Percentiles rank a stretch among this genome's conserved stretches.
Evolutionary conservation across 495 filamentous ascomycete genomes (phyloP).

Genomic region (Penicillium riverlandense): DNA sequence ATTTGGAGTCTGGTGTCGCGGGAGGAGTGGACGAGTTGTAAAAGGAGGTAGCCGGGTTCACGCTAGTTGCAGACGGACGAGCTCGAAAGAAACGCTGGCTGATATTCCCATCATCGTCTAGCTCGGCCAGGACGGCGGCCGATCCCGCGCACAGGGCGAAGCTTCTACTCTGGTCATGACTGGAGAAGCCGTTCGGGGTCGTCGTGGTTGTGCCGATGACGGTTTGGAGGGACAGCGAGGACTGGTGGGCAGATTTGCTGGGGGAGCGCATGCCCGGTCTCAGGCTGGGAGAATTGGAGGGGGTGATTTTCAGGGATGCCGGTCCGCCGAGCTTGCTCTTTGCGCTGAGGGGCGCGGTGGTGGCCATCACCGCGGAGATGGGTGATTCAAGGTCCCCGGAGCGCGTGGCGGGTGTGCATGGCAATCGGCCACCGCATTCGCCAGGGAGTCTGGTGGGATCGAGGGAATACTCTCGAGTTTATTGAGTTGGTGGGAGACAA

Average conservation of each 20-base stretch:
- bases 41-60: constrained; percentile 48
- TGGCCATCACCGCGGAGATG: constrained; percentile 28
- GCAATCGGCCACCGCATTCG: constrained; percentile 8
- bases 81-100: constrained; percentile 88
- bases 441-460: background rate
- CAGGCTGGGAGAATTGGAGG: constrained; percentile 68
- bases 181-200: constrained; percentile 82
- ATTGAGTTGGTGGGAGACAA: background rate
- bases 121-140: constrained; percentile 79
- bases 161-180: constrained; percentile 55
- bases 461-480: background rate
- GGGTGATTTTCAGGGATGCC: constrained; percentile 61
- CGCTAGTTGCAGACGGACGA: constrained; percentile 65
- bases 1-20: constrained; percentile 34
- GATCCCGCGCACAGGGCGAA: constrained; percentile 92
- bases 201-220: constrained; percentile 85
- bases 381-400: constrained; percentile 21
- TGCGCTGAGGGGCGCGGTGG: constrained; percentile 22
- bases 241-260: constrained; percentile 43
- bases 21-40: constrained; percentile 58
- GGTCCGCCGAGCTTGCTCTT: constrained; percentile 31
- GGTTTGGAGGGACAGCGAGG: constrained; percentile 62
- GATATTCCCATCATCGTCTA: constrained; percentile 63
- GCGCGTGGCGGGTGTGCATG: constrained; percentile 11
- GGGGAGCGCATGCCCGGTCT: constrained; percentile 57